Evolutionary conservation across 257 asterid species (phyloP).

Genomic region (Eustoma russellianum): DNA sequence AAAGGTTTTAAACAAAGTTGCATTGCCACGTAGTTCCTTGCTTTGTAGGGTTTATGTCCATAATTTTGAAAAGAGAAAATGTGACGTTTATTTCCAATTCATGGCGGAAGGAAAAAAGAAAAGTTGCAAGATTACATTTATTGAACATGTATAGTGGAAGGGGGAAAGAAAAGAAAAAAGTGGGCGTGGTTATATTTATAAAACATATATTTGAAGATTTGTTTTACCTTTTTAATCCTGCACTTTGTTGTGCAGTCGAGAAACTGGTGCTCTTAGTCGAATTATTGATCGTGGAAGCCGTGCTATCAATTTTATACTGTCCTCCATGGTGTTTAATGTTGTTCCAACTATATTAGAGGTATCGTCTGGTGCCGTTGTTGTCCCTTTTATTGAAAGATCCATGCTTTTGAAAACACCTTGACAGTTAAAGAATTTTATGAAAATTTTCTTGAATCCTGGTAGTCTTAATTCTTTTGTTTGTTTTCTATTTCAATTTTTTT

Average conservation of each 20-base stretch:
- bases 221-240: slow-evolving; percentile 4
- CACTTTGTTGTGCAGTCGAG: slow-evolving; percentile 55
- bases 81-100: too few relatives aligned
- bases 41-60: too few relatives aligned
- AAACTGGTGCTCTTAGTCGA: slow-evolving; percentile 94
- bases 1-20: too few relatives aligned
- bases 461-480: neutral
- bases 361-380: slow-evolving; percentile 4
- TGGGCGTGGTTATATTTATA: too few relatives aligned
- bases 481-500: slow-evolving; percentile 9
- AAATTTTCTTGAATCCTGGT: neutral
- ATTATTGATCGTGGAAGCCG: slow-evolving; percentile 98
- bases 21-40: too few relatives aligned
- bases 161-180: too few relatives aligned
- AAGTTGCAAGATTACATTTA: too few relatives aligned
- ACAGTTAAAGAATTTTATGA: neutral
- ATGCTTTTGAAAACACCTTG: neutral
- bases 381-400: neutral
- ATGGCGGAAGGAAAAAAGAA: too few relatives aligned
- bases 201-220: neutral
- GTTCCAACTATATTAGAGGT: slow-evolving; percentile 94
- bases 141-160: too few relatives aligned
- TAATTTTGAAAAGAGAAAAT: too few relatives aligned
- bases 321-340: slow-evolving; percentile 92
- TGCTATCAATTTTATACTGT: slow-evolving; percentile 90